Base-by-base conservation (phyloP, 352 stramenopile species). In the Phytopythium mirpurense region DNA sequence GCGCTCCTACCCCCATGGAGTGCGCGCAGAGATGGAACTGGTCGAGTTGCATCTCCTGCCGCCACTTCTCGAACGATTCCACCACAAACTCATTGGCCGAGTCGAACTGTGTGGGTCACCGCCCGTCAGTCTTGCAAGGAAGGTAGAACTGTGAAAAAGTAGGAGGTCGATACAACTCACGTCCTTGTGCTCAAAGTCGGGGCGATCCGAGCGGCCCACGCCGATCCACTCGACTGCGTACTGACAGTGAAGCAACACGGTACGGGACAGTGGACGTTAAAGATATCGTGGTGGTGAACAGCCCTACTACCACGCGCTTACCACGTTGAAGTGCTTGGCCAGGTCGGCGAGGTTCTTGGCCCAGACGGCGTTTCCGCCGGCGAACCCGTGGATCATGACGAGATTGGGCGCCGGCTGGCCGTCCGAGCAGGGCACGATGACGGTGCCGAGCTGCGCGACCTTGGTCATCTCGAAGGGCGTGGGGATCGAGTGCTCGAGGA, bases 171-270 rank as follows among this genome's bases (percentile, higher is more conserved):
- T n/a, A 32, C 11, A 16, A 65, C 70, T 54, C 68, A 94, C 81
- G 35, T 88, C 75, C 41, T 74, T 83, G 55, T 77, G 77, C 1
- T 74, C 56, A 40, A 90, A 88, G 29, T 90, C 78, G 12, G 83
- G 83, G 16, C 79, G 81, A 56, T 94, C 81, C 10, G 79, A 92
- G 14, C 83, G 83, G 3, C 78, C 83, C 31, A 86, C 72, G 42
- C 83, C 83, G 46, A 91, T 88, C 83, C 83, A 94, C 45, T 94
- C 81, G 27, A 94, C 83, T 3, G 83, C 78, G 59, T 92, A 94
- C 80, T 93, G 16, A 46, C 5, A 49, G 6, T 31, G 8, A 50
- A 54, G 44, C 21, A 54, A 6, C n/a, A n/a, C n/a, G n/a, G n/a
- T n/a, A n/a, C n/a, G n/a, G n/a, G n/a, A 43, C 9, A 24, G 7